A percentile compares a stretch with the other conserved stretches of the same genome.
phyloP scores from a whole-genome alignment of 2,329 filamentous ascomycete genomes.

The Xylaria sp. region DNA sequence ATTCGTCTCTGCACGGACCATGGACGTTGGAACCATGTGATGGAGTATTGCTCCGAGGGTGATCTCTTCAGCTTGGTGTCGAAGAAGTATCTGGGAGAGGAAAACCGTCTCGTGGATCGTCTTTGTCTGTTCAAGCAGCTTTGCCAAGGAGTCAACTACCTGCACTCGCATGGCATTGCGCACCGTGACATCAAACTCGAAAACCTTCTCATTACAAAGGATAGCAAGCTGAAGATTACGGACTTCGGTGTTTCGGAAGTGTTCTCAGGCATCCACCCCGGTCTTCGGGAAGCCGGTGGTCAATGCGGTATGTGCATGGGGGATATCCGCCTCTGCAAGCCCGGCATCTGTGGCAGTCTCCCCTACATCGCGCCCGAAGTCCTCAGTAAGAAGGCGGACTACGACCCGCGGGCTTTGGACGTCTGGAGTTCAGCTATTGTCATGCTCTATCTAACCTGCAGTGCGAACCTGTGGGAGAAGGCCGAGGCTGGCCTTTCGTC shows the following conservation, averaged over 20 bases:
- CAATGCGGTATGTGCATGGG: slow-evolving; percentile 75
- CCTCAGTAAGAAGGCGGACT: slow-evolving; percentile 64
- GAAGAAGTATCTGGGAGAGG: slow-evolving; percentile 66
- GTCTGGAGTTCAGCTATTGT: slow-evolving; percentile 87
- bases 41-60: slow-evolving; percentile 86
- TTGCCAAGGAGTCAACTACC: slow-evolving; percentile 77
- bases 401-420: slow-evolving; percentile 78
- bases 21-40: slow-evolving; percentile 84
- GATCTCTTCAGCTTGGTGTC: slow-evolving; percentile 78
- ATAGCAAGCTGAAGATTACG: slow-evolving; percentile 85
- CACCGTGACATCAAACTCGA: slow-evolving; percentile 92
- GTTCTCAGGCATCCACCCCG: slow-evolving; percentile 80
- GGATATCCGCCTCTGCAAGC: slow-evolving; percentile 70
- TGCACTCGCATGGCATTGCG: slow-evolving; percentile 82
- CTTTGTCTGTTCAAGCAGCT: slow-evolving; percentile 90
- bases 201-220: slow-evolving; percentile 77
- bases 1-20: slow-evolving; percentile 74
- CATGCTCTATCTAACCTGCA: slow-evolving; percentile 75
- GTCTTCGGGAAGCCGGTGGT: slow-evolving; percentile 71
- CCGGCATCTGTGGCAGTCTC: slow-evolving; percentile 81
- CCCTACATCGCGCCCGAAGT: slow-evolving; percentile 91
- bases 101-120: slow-evolving; percentile 69
- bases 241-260: slow-evolving; percentile 91
- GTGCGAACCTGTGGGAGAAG: slow-evolving; percentile 73
- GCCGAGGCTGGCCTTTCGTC: slow-evolving; percentile 50